Conservation (phyloP, 1,284 basidiomycete genomes). For the Cutaneotrichosporon sp. region DNA sequence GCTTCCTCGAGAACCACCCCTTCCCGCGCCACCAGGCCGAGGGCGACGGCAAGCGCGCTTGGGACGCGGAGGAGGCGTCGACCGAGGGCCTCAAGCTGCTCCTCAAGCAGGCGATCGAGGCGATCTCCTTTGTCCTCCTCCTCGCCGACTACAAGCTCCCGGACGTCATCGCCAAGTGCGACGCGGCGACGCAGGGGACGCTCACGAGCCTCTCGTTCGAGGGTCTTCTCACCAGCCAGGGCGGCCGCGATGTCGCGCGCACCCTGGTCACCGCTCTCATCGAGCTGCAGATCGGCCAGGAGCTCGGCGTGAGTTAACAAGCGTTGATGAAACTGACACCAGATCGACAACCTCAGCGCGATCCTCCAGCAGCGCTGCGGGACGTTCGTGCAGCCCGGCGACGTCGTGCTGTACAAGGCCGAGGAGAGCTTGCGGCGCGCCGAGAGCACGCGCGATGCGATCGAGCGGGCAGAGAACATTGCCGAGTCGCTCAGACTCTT, state of each 20-base stretch:
- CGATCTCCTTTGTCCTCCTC: constrained; percentile 88
- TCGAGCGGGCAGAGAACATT: constrained; percentile 72
- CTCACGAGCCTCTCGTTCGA: constrained; percentile 75
- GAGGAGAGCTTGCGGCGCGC: constrained; percentile 91
- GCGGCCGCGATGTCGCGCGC: constrained; percentile 79
- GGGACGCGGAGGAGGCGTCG: constrained; percentile 50
- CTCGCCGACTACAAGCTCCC: constrained; percentile 87
- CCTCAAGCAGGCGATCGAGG: constrained; percentile 80
- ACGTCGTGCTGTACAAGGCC: constrained; percentile 98
- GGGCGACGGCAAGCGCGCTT: constrained; percentile 47
- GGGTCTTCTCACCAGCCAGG: constrained; percentile 76
- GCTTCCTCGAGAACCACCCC: constrained; percentile 61
- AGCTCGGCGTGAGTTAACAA: constrained; percentile 72
- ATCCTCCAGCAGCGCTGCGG: constrained; percentile 92
- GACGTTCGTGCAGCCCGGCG: constrained; percentile 96
- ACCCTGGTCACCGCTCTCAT: constrained; percentile 93
- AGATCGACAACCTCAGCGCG: constrained; percentile 96
- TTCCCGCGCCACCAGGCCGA: constrained; percentile 47
- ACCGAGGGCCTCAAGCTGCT: constrained; percentile 57
- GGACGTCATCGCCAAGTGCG: constrained; percentile 64
- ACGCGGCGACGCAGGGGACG: constrained; percentile 63
- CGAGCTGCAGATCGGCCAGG: constrained; percentile 94
- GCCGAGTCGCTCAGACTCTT: constrained; percentile 83
- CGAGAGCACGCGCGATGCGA: constrained; percentile 71
- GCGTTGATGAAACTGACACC: constrained; percentile 17